Evolutionary conservation across 208 protist species (phyloP).

Genomic region (Trypanosoma brucei): DNA sequence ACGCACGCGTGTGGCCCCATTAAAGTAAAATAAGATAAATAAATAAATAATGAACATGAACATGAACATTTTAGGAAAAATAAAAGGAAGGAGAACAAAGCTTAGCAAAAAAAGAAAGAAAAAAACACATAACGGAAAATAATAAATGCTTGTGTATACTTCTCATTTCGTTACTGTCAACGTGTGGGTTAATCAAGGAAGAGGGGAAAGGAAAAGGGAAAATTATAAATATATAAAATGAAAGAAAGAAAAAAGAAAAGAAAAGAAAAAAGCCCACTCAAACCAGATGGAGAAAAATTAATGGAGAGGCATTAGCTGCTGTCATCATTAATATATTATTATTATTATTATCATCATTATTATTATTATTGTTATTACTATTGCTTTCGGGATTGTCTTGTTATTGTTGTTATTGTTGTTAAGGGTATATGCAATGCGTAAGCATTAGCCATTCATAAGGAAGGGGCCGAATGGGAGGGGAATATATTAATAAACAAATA

Average conservation of each 20-base stretch:
- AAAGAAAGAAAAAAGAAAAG: conserved; percentile 15
- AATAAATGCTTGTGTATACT: background rate
- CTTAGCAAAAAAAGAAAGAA: background rate
- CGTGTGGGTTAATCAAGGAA: background rate
- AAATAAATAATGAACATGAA: background rate
- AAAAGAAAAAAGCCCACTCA: conserved; percentile 7
- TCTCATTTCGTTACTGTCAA: too few relatives aligned
- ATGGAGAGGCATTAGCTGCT: too few relatives aligned
- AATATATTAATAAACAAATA: too few relatives aligned
- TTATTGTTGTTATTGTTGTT: too few relatives aligned
- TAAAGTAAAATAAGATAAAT: background rate
- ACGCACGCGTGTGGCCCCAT: background rate
- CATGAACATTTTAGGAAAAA: background rate
- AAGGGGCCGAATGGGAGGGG: too few relatives aligned
- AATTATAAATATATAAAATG: conserved; percentile 2
- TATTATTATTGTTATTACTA: too few relatives aligned
- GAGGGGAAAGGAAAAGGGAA: conserved; percentile 17
- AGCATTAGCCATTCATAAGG: too few relatives aligned
- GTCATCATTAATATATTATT: too few relatives aligned
- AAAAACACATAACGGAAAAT: background rate
- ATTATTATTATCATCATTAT: too few relatives aligned
- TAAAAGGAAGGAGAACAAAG: background rate
- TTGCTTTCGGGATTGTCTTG: too few relatives aligned
- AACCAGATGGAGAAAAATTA: too few relatives aligned
- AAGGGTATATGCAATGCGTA: too few relatives aligned